Base-by-base conservation (phyloP, 441 rosid genomes). In the Eutrema salsugineum region DNA sequence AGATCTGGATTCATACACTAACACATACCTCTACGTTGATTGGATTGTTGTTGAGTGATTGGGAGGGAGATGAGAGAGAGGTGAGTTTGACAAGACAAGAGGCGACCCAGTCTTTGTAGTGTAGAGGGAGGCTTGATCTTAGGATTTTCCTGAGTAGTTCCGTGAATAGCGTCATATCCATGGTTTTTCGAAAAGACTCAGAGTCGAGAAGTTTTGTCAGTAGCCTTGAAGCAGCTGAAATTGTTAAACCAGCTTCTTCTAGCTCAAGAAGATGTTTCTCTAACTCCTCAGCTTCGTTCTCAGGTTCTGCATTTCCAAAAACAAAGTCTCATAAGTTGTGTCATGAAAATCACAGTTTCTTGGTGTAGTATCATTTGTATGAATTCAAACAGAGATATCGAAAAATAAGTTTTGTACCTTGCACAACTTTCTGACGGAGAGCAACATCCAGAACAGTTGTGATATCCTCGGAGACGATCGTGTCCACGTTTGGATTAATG, bases 21-120 rank as follows among this genome's bases (percentile, higher is more conserved):
- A 11, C 33, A 15, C 68, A 56, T 70, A 77, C 80, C 83, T 93
- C 98, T 35, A 79, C 48, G 81, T 77, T 80, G 76, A 91, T 76
- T 0, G 90, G 91, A 67, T 78, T 81, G 70, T 78, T 81, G 70
- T 83, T 87, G 5, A 66, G 75, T 12, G 80, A 75, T 53, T 50
- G 50, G 33, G 70, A 58, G 10, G 78, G 71, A 36, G 87, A 77
- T 4, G 79, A 77, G 49, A 68, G 71, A 36, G 86, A 78, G 62
- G 78, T 73, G 73, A 93, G 79, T 68, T 93, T 89, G 51, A 89
- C 85, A 2, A 93, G 88, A 76, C 88, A 85, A 62, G 93, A 85
- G 0, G 96, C 94, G 17, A 93, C 91, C 90, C 88, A 87, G 53
- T 93, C 93, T 78, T 91, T 89, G 84, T 87, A 69, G 57, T 81